Percentiles rank a stretch among this genome's conserved stretches.
phyloP scores from a whole-genome alignment of 140 eudicot species.

The Ambrosia hybrid region DNA sequence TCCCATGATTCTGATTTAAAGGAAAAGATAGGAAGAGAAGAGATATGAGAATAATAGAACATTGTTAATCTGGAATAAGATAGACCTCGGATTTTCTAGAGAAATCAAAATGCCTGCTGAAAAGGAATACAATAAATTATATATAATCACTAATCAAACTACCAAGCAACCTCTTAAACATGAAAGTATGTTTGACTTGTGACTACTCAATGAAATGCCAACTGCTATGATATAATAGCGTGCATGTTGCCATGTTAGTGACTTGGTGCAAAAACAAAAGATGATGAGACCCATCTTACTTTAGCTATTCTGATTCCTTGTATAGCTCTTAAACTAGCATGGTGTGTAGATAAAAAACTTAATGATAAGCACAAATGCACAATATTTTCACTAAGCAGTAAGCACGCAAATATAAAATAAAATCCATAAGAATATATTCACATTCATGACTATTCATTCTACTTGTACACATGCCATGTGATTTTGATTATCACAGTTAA shows the following conservation, averaged over 20 bases:
- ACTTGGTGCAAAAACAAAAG: slow-evolving; percentile 1
- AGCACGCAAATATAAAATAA: slow-evolving; percentile 17
- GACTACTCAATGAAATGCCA: no score
- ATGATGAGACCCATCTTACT: not conserved
- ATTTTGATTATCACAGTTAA: slow-evolving; percentile 13
- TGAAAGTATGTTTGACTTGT: not conserved
- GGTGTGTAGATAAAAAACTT: not conserved
- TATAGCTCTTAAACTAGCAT: slow-evolving; percentile 10
- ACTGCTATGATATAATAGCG: no score
- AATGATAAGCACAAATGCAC: not conserved
- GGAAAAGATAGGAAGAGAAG: slow-evolving; percentile 18
- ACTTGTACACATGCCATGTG: slow-evolving; percentile 25
- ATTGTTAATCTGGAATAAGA: not conserved
- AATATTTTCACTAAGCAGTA: slow-evolving; percentile 4
- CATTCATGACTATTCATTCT: slow-evolving; percentile 14
- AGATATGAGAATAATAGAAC: slow-evolving; percentile 15
- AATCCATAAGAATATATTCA: slow-evolving; percentile 8
- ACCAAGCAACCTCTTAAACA: slow-evolving; percentile 4
- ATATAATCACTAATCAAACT: not conserved
- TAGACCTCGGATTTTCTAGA: slow-evolving; percentile 17
- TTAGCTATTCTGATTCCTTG: slow-evolving; percentile 17
- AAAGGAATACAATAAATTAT: not conserved
- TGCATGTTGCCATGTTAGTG: no score
- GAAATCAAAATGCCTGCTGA: slow-evolving; percentile 1
- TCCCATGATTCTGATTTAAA: slow-evolving; percentile 25